These are phyloP conservation scores for Calonectria honghensis DNA, from an alignment of 2,329 filamentous ascomycete species.

Conservation along the genomic window DNA sequence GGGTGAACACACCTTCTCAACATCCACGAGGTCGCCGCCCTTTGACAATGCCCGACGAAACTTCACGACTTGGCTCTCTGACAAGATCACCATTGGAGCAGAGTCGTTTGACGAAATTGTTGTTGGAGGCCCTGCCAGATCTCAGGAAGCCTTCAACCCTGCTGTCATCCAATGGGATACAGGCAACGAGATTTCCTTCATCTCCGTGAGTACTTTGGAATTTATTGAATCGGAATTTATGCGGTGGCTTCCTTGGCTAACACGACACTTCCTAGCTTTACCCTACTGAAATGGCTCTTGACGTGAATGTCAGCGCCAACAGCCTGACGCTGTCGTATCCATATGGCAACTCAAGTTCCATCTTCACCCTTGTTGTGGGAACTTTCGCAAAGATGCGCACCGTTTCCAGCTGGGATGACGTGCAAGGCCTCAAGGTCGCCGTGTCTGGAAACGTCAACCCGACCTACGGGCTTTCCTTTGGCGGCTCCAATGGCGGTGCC, in stretches of 20 bases:
- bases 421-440: conserved; percentile 67
- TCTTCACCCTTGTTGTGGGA: conserved; percentile 71
- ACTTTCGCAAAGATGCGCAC: conserved; percentile 67
- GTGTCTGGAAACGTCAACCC: conserved; percentile 66
- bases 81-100: conserved; percentile 75
- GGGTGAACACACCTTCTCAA: conserved; percentile 71
- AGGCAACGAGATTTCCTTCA: conserved; percentile 58
- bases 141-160: conserved; percentile 73
- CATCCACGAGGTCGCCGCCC: conserved; percentile 74
- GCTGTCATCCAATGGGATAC: conserved; percentile 76
- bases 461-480: conserved; percentile 64
- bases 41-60: conserved; percentile 75
- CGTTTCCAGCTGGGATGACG: conserved; percentile 66
- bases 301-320: conserved; percentile 36
- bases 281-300: conserved; percentile 55
- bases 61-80: conserved; percentile 74
- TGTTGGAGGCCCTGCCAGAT: conserved; percentile 72
- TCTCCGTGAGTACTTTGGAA: conserved; percentile 46
- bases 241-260: conserved; percentile 59
- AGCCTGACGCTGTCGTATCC: conserved; percentile 73
- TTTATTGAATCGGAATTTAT: background rate
- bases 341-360: conserved; percentile 66
- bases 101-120: conserved; percentile 74
- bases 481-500: conserved; percentile 61
- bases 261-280: conserved; percentile 58